A percentile compares a stretch with the other conserved stretches of the same genome.
Conservation (phyloP, 345 rosid genomes). For the Aethionema arabicum region DNA sequence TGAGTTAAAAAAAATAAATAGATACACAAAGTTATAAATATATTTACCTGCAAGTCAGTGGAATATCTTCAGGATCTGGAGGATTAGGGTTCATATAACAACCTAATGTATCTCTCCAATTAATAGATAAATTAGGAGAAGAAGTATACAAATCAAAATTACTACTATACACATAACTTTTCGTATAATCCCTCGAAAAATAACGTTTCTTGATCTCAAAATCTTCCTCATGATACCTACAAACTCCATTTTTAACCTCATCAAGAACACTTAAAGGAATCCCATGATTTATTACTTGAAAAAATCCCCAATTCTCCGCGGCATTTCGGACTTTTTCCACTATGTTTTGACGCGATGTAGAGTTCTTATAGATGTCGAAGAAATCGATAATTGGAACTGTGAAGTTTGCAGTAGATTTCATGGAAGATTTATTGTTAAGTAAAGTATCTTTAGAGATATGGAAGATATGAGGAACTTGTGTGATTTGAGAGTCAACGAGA, state of each 20-base stretch:
- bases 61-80: conserved; percentile 47
- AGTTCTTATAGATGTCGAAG: not conserved
- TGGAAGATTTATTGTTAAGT: not conserved
- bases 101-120: conserved; percentile 50
- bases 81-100: conserved; percentile 43
- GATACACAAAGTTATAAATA: not conserved
- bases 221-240: conserved; percentile 46
- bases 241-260: conserved; percentile 35
- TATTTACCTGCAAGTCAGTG: conserved; percentile 46
- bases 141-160: conserved; percentile 44
- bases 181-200: conserved; percentile 34
- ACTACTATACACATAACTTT: conserved; percentile 36
- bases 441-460: conserved; percentile 15
- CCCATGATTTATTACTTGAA: conserved; percentile 51
- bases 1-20: no score
- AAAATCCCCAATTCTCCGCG: conserved; percentile 48
- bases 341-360: conserved; percentile 17
- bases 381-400: conserved; percentile 49
- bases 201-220: conserved; percentile 37
- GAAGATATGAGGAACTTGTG: conserved; percentile 39
- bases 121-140: conserved; percentile 20
- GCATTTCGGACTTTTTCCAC: conserved; percentile 36
- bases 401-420: not conserved
- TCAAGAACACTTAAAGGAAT: conserved; percentile 40
- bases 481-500: conserved; percentile 34